A percentile compares a stretch with the other conserved stretches of the same genome.
Conservation (phyloP, 1,284 basidiomycete genomes). For the Anthracocystis panici-leucophaei region DNA sequence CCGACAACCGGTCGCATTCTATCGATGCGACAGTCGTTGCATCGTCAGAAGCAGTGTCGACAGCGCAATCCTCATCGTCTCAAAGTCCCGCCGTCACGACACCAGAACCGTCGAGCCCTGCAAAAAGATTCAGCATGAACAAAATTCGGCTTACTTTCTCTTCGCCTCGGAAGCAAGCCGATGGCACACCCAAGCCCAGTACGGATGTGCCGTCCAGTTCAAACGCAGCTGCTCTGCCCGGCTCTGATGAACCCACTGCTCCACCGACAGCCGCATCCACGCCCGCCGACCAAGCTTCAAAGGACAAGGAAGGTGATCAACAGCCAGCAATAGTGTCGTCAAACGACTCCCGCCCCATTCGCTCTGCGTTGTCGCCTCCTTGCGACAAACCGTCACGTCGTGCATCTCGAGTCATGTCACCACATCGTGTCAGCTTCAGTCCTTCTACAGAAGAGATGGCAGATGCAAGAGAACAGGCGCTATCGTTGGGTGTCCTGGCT, state of each 20-base stretch:
- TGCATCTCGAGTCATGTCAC: slow-evolving; percentile 22
- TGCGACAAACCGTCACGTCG: slow-evolving; percentile 12
- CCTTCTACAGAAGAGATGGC: slow-evolving; percentile 51
- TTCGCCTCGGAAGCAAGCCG: slow-evolving; percentile 25
- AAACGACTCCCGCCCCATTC: slow-evolving; percentile 14
- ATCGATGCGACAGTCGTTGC: neutral
- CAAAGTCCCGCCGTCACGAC: neutral
- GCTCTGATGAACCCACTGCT: neutral
- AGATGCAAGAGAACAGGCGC: slow-evolving; percentile 40
- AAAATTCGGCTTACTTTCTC: slow-evolving; percentile 31
- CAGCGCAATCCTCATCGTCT: neutral
- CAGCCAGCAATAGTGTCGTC: slow-evolving; percentile 7
- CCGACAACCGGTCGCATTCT: neutral
- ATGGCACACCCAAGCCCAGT: neutral
- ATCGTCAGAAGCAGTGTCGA: neutral
- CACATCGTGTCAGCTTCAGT: slow-evolving; percentile 54
- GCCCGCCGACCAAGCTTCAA: neutral
- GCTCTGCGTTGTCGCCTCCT: slow-evolving; percentile 17
- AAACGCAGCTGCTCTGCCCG: neutral
- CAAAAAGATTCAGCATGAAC: slow-evolving; percentile 47
- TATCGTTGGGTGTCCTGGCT: neutral
- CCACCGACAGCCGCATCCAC: neutral
- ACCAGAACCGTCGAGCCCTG: neutral
- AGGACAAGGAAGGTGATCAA: neutral
- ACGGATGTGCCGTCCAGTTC: neutral